Percentiles rank a stretch among this genome's conserved stretches.
Evolutionary conservation across 768 basidiomycete genomes (phyloP).

Genomic region (Psilocybe cubensis): DNA sequence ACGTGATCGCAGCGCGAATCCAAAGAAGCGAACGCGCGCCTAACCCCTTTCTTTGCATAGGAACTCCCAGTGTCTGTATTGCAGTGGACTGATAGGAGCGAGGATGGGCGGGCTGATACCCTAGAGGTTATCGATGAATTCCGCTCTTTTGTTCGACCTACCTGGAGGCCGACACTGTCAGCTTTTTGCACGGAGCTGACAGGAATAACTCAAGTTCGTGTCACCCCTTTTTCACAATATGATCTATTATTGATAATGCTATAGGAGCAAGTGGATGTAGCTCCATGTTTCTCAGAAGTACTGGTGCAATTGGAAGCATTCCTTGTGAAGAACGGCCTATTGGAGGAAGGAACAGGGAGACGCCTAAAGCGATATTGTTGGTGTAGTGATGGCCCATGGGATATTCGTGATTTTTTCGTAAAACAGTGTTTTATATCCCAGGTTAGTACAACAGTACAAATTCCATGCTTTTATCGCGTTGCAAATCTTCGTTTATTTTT

Average conservation of each 20-base stretch:
- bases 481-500: slow-evolving; percentile 2
- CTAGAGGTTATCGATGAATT: slow-evolving; percentile 82
- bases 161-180: slow-evolving; percentile 82
- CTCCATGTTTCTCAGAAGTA: slow-evolving; percentile 77
- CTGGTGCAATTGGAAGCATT: slow-evolving; percentile 66
- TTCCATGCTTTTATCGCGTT: slow-evolving; percentile 4
- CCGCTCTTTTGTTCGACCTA: slow-evolving; percentile 85
- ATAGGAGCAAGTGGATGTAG: slow-evolving; percentile 79
- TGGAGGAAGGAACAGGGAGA: slow-evolving; percentile 59
- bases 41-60: slow-evolving; percentile 39
- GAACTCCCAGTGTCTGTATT: slow-evolving; percentile 94
- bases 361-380: slow-evolving; percentile 71
- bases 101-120: slow-evolving; percentile 51
- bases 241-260: neutral
- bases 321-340: slow-evolving; percentile 70
- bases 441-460: slow-evolving; percentile 38
- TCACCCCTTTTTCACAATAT: slow-evolving; percentile 1
- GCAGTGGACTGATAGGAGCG: slow-evolving; percentile 71
- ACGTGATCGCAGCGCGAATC: slow-evolving; percentile 32
- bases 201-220: slow-evolving; percentile 87
- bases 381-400: slow-evolving; percentile 86
- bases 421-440: slow-evolving; percentile 91
- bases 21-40: neutral
- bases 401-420: slow-evolving; percentile 82
- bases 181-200: slow-evolving; percentile 87